phyloP scores from a whole-genome alignment of 805 yeast species.

The Naumovozyma dairenensis region DNA sequence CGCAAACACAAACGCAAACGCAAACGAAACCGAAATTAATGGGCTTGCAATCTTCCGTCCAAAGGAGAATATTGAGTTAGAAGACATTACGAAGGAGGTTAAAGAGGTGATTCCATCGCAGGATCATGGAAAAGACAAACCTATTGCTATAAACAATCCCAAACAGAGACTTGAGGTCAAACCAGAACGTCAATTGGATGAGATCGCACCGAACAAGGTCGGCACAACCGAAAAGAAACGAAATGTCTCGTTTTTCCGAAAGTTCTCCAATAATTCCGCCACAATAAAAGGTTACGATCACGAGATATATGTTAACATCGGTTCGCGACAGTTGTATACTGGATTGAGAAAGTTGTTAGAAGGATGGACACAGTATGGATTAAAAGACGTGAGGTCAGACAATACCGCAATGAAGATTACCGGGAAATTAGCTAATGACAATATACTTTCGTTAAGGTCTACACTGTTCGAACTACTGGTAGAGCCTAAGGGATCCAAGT shows the following conservation, averaged over 20 bases:
- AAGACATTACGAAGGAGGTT: conserved; percentile 6
- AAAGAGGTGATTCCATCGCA: conserved; percentile 2
- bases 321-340: conserved; percentile 46
- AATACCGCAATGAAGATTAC: conserved; percentile 36
- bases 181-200: conserved; percentile 10
- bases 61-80: conserved; percentile 2
- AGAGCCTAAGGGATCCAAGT: conserved; percentile 34
- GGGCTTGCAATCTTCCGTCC: not conserved
- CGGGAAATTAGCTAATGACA: conserved; percentile 55
- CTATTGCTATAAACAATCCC: conserved; percentile 1
- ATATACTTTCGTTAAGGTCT: conserved; percentile 52
- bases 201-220: conserved; percentile 7
- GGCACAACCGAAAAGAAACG: conserved; percentile 7
- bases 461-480: conserved; percentile 54
- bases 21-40: conserved; percentile 4
- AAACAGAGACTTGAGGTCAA: conserved; percentile 6
- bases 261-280: conserved; percentile 23
- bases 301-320: conserved; percentile 26
- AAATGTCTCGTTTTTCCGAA: conserved; percentile 27
- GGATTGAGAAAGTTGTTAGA: conserved; percentile 52
- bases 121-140: not conserved
- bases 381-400: conserved; percentile 43
- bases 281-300: conserved; percentile 7
- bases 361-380: conserved; percentile 65
- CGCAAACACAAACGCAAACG: conserved; percentile 30